Conservation (phyloP, 2,329 filamentous ascomycete species). For the Aspergillus sp. region DNA sequence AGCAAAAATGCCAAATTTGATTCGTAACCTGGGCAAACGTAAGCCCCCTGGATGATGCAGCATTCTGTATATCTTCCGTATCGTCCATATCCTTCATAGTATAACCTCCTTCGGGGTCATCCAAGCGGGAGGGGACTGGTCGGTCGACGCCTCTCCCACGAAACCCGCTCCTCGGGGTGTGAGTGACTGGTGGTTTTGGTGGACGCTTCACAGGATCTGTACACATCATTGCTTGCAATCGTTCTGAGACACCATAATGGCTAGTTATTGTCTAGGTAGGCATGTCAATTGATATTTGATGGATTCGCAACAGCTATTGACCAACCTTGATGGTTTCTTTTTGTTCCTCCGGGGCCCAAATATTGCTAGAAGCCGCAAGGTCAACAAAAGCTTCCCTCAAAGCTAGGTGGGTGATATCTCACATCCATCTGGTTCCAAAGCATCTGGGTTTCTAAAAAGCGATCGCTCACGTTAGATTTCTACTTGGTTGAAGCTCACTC, state of each 20-base stretch:
- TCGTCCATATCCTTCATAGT: constrained; percentile 17
- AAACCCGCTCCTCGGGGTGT: constrained; percentile 10
- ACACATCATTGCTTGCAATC: constrained; percentile 60
- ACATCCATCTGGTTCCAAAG: constrained; percentile 66
- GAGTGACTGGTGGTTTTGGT: constrained; percentile 13
- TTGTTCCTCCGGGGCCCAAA: constrained; percentile 65
- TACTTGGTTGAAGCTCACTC: neutral
- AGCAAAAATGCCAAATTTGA: constrained; percentile 71
- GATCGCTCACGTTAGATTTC: neutral
- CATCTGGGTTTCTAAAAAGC: constrained; percentile 40
- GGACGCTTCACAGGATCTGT: constrained; percentile 45
- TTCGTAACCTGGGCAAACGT: constrained; percentile 59
- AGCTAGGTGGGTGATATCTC: constrained; percentile 21
- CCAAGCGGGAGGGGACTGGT: constrained; percentile 8
- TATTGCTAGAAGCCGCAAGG: constrained; percentile 46
- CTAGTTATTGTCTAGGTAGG: constrained; percentile 45
- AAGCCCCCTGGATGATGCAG: constrained; percentile 26
- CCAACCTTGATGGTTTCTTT: constrained; percentile 47
- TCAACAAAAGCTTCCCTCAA: too few relatives aligned
- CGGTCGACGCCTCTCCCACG: constrained; percentile 5
- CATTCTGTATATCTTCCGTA: constrained; percentile 14
- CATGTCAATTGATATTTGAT: constrained; percentile 3
- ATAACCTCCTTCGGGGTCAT: constrained; percentile 30
- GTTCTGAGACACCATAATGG: constrained; percentile 64
- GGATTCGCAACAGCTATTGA: neutral